Evolutionary conservation across 768 basidiomycete genomes (phyloP).

Genomic region (Collybia sp.): DNA sequence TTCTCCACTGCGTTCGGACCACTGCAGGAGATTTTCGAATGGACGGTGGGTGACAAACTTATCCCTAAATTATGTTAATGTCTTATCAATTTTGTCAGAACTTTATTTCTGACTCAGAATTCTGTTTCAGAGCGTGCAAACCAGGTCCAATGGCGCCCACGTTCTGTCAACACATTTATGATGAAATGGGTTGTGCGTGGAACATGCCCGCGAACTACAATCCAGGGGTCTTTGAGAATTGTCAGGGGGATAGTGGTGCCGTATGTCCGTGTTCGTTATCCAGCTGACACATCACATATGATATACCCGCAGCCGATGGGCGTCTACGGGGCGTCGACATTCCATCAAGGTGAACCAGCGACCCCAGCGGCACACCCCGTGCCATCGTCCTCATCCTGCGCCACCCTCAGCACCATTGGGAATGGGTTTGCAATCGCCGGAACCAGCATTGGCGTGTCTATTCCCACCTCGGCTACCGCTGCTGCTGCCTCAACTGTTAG

Average conservation of each 20-base stretch:
- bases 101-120: constrained; percentile 53
- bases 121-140: constrained; percentile 73
- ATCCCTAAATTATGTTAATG: not conserved
- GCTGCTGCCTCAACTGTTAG: constrained; percentile 1
- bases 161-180: constrained; percentile 60
- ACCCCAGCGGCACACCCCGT: constrained; percentile 55
- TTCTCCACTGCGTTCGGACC: constrained; percentile 67
- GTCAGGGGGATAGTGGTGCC: constrained; percentile 47
- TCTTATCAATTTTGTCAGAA: constrained; percentile 31
- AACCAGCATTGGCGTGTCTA: constrained; percentile 15
- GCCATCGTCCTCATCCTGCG: constrained; percentile 61
- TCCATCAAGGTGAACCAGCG: constrained; percentile 53
- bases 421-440: constrained; percentile 34
- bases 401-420: constrained; percentile 42
- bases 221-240: constrained; percentile 42
- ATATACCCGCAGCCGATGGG: constrained; percentile 47
- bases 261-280: constrained; percentile 18
- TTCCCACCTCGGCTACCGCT: constrained; percentile 13
- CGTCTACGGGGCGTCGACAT: constrained; percentile 64
- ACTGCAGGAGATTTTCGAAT: constrained; percentile 59
- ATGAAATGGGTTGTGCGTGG: constrained; percentile 53
- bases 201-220: constrained; percentile 54
- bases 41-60: constrained; percentile 48
- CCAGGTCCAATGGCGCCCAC: constrained; percentile 42
- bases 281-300: not conserved